Base-by-base conservation (phyloP, 2,329 filamentous ascomycete species). In the Cryphonectria carpinicola region DNA sequence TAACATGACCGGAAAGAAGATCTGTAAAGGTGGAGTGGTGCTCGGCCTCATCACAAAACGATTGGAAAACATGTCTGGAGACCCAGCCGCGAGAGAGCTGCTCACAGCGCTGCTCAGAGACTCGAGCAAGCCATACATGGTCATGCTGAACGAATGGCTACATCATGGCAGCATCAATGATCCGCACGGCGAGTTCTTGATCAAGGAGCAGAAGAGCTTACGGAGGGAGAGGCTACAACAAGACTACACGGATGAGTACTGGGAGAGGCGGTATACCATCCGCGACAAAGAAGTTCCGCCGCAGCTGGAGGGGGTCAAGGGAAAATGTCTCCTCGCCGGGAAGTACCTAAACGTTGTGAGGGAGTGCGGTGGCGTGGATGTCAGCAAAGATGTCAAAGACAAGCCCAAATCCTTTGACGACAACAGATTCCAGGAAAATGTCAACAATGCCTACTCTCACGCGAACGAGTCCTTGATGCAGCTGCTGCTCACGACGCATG, bases 191-290 rank as follows among this genome's bases (percentile, higher is more conserved):
- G 96, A 99, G 80, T 99, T 99, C 75, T 83, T 99, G 67, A 91
- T 99, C 78, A 97, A 97, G 78, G 96, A 98, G 80, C 94, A 97
- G 76, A 97, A 95, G 81, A 97, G 95, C 77, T 98, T 99, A 76
- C 92, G 92, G 71, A 89, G 96, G 56, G 96, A 98, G 79, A 88
- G 93, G 71, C 84, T 99, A 3, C 94, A 98, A 78, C 92, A 97
- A 78, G 96, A 99, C 80, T 99, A 98, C 77, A 99, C 95, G 0
- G 96, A 99, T 79, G 96, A 99, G 78, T 99, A 99, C 80, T 99
- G 96, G 96, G 96, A 99, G 80, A 94, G 97, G 78, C 88, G 96
- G 73, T 99, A 99, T 79, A 98, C 96, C 5, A 92, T 99, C 73
- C 91, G 96, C 71, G 94, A 97, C 72, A 90, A 93, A 65, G 93